phyloP scores from a whole-genome alignment of 2,329 filamentous ascomycete species.

The Xylariaceae sp. region DNA sequence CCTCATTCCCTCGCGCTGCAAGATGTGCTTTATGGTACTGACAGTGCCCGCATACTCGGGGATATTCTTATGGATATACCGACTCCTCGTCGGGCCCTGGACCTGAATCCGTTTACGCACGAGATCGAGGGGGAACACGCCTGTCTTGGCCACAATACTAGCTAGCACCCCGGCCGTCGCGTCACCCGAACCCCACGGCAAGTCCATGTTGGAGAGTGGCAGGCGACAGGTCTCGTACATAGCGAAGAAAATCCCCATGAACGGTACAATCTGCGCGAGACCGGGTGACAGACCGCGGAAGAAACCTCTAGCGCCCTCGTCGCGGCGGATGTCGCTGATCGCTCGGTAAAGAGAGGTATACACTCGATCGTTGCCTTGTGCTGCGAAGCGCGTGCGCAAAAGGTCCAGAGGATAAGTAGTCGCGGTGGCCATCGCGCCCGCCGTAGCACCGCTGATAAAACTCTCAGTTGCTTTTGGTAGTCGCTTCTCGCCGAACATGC shows the following conservation, averaged over 20 bases:
- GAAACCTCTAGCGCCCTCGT: constrained; percentile 78
- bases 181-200: constrained; percentile 76
- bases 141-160: constrained; percentile 80
- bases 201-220: constrained; percentile 51
- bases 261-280: constrained; percentile 84
- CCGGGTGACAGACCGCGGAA: constrained; percentile 84
- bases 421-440: constrained; percentile 78
- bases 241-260: constrained; percentile 96
- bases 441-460: constrained; percentile 79
- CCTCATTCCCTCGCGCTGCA: constrained; percentile 69
- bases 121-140: constrained; percentile 88
- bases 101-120: constrained; percentile 93
- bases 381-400: constrained; percentile 91
- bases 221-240: constrained; percentile 76
- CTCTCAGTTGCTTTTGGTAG: constrained; percentile 69
- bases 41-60: constrained; percentile 74
- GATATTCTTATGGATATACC: constrained; percentile 84
- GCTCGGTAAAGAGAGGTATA: constrained; percentile 71
- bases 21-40: constrained; percentile 64
- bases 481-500: constrained; percentile 37
- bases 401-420: constrained; percentile 91
- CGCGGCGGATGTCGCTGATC: constrained; percentile 66
- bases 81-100: constrained; percentile 78
- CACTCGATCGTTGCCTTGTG: constrained; percentile 78
- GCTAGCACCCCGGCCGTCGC: constrained; percentile 79